These are phyloP conservation scores for Limonium bicolor DNA, from an alignment of 148 eudicot genomes.

Conservation along the genomic window DNA sequence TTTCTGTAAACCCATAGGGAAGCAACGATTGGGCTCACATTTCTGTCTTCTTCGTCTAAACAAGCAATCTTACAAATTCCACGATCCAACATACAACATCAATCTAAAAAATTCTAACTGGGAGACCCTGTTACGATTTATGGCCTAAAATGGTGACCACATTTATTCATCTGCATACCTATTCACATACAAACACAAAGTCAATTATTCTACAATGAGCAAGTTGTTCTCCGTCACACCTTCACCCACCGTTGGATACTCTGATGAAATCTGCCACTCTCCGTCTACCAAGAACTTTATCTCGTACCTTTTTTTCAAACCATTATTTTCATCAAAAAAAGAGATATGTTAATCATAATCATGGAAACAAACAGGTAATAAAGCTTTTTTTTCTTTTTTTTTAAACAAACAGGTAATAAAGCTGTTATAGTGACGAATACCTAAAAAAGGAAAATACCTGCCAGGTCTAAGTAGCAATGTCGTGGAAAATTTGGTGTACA, in stretches of 20 bases:
- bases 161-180: no score
- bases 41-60: no score
- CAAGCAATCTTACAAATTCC: no score
- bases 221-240: slow-evolving; percentile 67
- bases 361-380: background rate
- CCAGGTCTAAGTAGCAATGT: slow-evolving; percentile 82
- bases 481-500: slow-evolving; percentile 51
- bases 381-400: no score
- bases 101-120: no score
- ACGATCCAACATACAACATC: no score
- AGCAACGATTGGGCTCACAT: no score
- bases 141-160: no score
- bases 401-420: no score
- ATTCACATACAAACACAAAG: background rate
- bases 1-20: no score
- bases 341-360: background rate
- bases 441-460: slow-evolving; percentile 36
- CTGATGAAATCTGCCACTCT: slow-evolving; percentile 72
- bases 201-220: slow-evolving; percentile 45
- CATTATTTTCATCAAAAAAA: background rate
- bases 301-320: slow-evolving; percentile 22
- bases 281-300: slow-evolving; percentile 92
- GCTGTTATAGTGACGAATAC: no score
- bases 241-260: slow-evolving; percentile 63
- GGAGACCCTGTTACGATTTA: no score